phyloP scores from a whole-genome alignment of 371 early-diverging fungal species.

The Rhizopus arrhizus region DNA sequence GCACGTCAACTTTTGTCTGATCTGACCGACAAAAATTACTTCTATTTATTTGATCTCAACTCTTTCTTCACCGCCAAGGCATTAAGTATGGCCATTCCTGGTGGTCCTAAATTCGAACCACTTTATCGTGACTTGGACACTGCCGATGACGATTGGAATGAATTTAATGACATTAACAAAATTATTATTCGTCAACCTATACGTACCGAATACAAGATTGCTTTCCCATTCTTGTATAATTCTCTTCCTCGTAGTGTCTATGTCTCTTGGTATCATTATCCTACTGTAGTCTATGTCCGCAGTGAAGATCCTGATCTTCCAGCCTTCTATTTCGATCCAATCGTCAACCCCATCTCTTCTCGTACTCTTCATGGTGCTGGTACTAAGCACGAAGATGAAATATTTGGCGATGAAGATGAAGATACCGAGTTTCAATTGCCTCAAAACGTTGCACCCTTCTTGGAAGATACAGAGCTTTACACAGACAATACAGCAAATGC shows the following conservation, averaged over 20 bases:
- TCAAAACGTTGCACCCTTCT: slow-evolving; percentile 79
- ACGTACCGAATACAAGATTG: slow-evolving; percentile 98
- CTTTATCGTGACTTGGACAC: slow-evolving; percentile 93
- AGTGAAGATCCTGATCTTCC: slow-evolving; percentile 95
- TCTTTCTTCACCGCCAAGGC: slow-evolving; percentile 97
- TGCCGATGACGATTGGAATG: slow-evolving; percentile 99
- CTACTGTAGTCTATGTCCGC: slow-evolving; percentile 85
- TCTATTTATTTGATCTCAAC: slow-evolving; percentile 93
- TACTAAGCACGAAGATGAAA: slow-evolving; percentile 76
- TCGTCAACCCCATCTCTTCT: slow-evolving; percentile 94
- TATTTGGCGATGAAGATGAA: slow-evolving; percentile 83
- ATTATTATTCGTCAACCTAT: slow-evolving; percentile 97
- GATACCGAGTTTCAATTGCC: slow-evolving; percentile 81
- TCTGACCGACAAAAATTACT: slow-evolving; percentile 92
- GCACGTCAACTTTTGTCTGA: slow-evolving; percentile 94
- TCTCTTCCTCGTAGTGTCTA: slow-evolving; percentile 92
- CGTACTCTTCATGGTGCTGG: slow-evolving; percentile 64
- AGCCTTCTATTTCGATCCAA: slow-evolving; percentile 96
- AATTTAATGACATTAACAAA: slow-evolving; percentile 99
- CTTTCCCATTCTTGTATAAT: slow-evolving; percentile 97
- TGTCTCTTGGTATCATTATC: slow-evolving; percentile 92
- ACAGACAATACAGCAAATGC: slow-evolving; percentile 93
- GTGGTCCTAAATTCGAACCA: slow-evolving; percentile 98
- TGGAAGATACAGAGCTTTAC: slow-evolving; percentile 77
- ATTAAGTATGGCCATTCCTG: slow-evolving; percentile 98